Percentiles rank a stretch among this genome's conserved stretches.
Conservation (phyloP, 192 early-diverging fungal genomes). For the Podila clonocystis region DNA sequence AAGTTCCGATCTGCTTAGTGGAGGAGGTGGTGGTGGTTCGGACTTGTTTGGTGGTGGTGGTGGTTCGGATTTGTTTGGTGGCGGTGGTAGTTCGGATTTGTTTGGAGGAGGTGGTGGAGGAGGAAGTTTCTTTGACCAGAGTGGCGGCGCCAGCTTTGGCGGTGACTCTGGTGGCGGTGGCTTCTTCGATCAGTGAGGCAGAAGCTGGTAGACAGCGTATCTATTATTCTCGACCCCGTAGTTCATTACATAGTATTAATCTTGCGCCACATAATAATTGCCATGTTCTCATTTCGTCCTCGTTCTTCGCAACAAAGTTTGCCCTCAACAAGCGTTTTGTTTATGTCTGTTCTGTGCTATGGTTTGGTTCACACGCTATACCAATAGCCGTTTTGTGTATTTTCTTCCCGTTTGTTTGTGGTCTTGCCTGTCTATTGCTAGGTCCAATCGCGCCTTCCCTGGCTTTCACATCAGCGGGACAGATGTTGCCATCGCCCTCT, state of each 20-base stretch:
- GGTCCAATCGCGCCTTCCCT: no score
- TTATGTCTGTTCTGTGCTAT: no score
- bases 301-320: no score
- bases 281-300: no score
- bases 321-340: no score
- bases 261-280: no score
- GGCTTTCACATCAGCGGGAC: no score
- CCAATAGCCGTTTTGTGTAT: no score
- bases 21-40: neutral
- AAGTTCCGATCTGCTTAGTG: neutral
- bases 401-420: no score
- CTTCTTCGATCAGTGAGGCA: constrained; percentile 14
- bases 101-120: constrained; percentile 4
- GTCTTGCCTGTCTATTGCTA: no score
- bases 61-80: neutral
- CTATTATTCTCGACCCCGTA: neutral
- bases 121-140: neutral
- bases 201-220: neutral
- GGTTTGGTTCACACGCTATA: no score
- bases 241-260: neutral
- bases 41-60: constrained; percentile 2
- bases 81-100: neutral
- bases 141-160: neutral
- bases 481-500: no score
- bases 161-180: constrained; percentile 3